A percentile compares a stretch with the other conserved stretches of the same genome.
Evolutionary conservation across 176 grass and related monocot genomes (phyloP).

Genomic region (Ensete ventricosum): DNA sequence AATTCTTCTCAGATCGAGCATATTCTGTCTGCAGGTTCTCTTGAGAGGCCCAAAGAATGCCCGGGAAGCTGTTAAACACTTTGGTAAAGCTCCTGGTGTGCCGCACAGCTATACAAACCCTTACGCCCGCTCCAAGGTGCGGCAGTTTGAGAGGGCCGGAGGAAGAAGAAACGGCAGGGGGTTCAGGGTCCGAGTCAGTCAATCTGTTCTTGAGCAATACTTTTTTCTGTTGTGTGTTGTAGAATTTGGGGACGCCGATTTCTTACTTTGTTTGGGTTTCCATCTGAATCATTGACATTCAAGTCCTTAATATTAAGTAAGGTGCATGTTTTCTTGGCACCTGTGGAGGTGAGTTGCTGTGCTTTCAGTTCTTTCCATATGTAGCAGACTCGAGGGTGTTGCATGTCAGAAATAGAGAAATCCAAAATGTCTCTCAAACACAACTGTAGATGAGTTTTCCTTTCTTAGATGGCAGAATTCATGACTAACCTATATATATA

Average conservation of each 20-base stretch:
- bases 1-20: not conserved
- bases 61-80: constrained; percentile 8
- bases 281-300: too few relatives aligned
- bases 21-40: not conserved
- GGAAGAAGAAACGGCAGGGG: constrained; percentile 7
- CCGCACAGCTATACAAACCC: not conserved
- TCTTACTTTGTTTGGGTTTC: not conserved
- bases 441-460: too few relatives aligned
- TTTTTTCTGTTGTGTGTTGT: not conserved
- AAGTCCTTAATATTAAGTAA: too few relatives aligned
- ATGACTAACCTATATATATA: too few relatives aligned
- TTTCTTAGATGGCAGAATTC: too few relatives aligned
- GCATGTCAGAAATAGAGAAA: too few relatives aligned
- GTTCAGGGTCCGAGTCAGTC: not conserved
- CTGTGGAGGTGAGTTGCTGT: too few relatives aligned
- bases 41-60: constrained; percentile 6
- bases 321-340: too few relatives aligned
- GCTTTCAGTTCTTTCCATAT: too few relatives aligned
- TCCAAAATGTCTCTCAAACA: too few relatives aligned
- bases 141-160: constrained; percentile 4
- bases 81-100: constrained; percentile 4
- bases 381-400: too few relatives aligned
- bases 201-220: not conserved
- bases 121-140: not conserved
- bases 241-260: not conserved